These are phyloP conservation scores for Cercospora sesami DNA, from an alignment of 2,329 filamentous ascomycete species.

Conservation along the genomic window DNA sequence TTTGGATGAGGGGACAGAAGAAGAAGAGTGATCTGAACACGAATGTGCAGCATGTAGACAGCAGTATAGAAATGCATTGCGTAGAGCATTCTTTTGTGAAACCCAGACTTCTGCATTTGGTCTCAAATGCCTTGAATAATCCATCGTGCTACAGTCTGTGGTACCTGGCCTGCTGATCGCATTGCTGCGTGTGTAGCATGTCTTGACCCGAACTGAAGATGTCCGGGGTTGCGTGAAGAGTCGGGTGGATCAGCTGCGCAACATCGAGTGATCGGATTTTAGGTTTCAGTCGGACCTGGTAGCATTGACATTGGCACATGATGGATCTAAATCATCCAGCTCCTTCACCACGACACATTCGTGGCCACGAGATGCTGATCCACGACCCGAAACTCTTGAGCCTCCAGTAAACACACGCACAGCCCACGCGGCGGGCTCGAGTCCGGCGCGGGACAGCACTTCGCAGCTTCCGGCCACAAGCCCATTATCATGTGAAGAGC, in stretches of 20 bases:
- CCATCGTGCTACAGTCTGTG: neutral
- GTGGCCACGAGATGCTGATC: slow-evolving; percentile 2
- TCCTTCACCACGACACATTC: neutral
- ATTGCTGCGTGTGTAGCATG: neutral
- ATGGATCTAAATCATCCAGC: neutral
- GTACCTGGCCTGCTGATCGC: neutral
- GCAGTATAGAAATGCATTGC: neutral
- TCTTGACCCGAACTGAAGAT: neutral
- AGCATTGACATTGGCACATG: neutral
- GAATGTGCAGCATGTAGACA: neutral
- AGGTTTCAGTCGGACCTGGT: neutral
- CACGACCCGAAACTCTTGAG: neutral
- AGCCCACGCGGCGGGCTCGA: neutral
- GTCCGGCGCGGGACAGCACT: slow-evolving; percentile 3
- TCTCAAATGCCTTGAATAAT: neutral
- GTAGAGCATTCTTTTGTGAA: neutral
- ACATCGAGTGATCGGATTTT: slow-evolving; percentile 1
- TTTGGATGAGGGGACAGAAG: slow-evolving; percentile 58
- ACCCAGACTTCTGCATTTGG: neutral
- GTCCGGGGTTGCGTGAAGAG: neutral
- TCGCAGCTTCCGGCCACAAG: slow-evolving; percentile 2
- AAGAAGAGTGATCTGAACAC: slow-evolving; percentile 44
- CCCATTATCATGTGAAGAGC: neutral
- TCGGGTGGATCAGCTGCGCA: neutral
- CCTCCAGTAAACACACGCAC: neutral